Base-by-base conservation (phyloP, 2,329 filamentous ascomycete genomes). In the Aspergillus pseudonomiae region DNA sequence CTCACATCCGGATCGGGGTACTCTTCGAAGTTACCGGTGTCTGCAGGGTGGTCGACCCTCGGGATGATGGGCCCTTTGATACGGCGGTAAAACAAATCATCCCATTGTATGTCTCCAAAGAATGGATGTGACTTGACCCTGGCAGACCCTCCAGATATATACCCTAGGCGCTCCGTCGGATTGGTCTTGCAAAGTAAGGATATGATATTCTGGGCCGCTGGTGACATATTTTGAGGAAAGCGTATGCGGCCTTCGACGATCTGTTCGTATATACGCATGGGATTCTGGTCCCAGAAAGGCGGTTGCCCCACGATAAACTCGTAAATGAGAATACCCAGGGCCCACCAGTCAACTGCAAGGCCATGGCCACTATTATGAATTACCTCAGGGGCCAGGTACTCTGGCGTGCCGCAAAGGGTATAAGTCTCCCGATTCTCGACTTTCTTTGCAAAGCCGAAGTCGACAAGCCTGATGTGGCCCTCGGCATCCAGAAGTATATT, bases 361-460 rank as follows among this genome's bases (percentile, higher is more conserved):
- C 87, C 86, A 70, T 90, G 87, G 26, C 87, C 85, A 76, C 77
- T 88, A 74, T 89, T 89, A 63, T 86, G 82, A 65, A 90, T 89
- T 52, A 89, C 87, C 75, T 90, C 88, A 24, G 88, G 88, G 4
- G 88, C 88, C 24, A 90, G 83, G 73, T 90, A 90, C 70, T 90
- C 88, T 43, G 88, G 88, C 11, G 88, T 90, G 45, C 88, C 88
- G 71, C 88, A 89, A 39, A 89, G 80, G 6, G 88, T 90, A 72
- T 89, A 89, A 36, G 88, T 90, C 73, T 89, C 86, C 43, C 73
- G 77, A 52, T 78, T 74, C 57, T 72, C 83, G 45, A 89, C 83
- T 73, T 88, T 86, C 79, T 90, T 90, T 26, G 88, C 88, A 70
- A 90, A 89, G 2, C 88, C 88, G 76, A 90, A 90, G 73, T 90